These are phyloP conservation scores for Ettlia oleoabundans DNA, from an alignment of 139 green algal genomes.

Conservation along the genomic window DNA sequence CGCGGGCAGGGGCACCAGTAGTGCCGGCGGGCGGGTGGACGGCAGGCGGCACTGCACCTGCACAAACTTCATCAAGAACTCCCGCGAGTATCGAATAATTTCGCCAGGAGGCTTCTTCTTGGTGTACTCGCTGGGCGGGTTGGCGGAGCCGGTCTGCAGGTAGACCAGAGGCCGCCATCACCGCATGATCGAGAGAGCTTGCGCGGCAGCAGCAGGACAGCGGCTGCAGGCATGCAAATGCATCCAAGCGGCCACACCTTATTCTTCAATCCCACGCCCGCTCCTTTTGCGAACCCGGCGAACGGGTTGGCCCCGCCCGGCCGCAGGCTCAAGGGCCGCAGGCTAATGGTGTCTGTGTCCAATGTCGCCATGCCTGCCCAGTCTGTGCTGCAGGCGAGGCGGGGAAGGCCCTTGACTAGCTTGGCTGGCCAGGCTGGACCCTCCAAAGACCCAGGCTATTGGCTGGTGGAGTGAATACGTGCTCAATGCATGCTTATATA, in stretches of 20 bases:
- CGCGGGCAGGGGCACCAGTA: too few species aligned
- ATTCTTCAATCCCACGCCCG: conserved; percentile 64
- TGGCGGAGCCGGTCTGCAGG: not conserved
- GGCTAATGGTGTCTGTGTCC: conserved; percentile 23
- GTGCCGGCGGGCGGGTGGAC: too few species aligned
- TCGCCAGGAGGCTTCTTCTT: conserved; percentile 64
- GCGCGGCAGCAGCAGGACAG: too few species aligned
- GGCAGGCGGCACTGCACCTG: conserved; percentile 49
- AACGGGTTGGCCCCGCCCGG: conserved; percentile 79
- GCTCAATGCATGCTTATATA: too few species aligned
- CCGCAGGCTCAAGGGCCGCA: conserved; percentile 63
- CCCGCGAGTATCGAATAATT: conserved; percentile 68
- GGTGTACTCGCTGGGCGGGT: conserved; percentile 37
- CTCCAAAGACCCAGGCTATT: too few species aligned
- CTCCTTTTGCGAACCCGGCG: conserved; percentile 71
- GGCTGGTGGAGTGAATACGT: too few species aligned
- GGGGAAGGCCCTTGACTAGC: not conserved
- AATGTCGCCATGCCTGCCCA: not conserved
- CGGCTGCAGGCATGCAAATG: not conserved
- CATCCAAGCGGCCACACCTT: conserved; percentile 49
- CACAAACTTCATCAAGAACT: conserved; percentile 82
- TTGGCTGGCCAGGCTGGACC: too few species aligned
- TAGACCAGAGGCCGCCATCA: not conserved
- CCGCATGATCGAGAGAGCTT: not conserved
- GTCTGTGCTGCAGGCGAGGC: not conserved